phyloP scores from a whole-genome alignment of 139 green algal species.

The Penium margaritaceum region DNA sequence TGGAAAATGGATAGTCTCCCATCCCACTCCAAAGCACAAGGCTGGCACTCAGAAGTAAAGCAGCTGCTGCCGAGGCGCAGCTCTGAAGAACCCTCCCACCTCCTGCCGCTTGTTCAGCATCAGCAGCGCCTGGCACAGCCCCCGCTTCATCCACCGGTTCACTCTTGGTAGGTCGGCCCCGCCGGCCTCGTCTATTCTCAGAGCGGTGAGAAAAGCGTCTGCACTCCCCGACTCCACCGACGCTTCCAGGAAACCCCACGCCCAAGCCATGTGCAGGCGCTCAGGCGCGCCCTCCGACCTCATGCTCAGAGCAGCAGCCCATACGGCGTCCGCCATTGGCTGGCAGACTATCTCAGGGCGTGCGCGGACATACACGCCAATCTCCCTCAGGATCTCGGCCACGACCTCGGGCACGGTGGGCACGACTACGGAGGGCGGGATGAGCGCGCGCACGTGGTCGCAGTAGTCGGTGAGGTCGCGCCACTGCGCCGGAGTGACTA shows the following conservation, averaged over 20 bases:
- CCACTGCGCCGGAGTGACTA: slow-evolving; percentile 31
- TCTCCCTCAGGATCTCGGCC: neutral
- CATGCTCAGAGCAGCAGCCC: slow-evolving; percentile 31
- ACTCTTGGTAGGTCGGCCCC: slow-evolving; percentile 3
- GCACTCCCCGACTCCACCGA: slow-evolving; percentile 10
- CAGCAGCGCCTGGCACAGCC: slow-evolving; percentile 25
- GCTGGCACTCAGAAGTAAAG: neutral
- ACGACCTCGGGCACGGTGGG: neutral
- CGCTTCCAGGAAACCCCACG: slow-evolving; percentile 20
- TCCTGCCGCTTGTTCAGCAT: slow-evolving; percentile 34
- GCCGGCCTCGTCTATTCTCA: neutral
- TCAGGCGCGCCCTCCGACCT: neutral
- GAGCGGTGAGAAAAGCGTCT: slow-evolving; percentile 20
- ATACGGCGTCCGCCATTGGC: slow-evolving; percentile 22
- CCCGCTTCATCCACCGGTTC: slow-evolving; percentile 36
- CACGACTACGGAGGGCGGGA: slow-evolving; percentile 8
- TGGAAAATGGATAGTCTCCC: too few relatives aligned
- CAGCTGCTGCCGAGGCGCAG: slow-evolving; percentile 3
- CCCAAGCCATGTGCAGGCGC: slow-evolving; percentile 34
- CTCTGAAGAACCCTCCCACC: slow-evolving; percentile 26
- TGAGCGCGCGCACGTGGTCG: slow-evolving; percentile 8
- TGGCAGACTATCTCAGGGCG: slow-evolving; percentile 9
- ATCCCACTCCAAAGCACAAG: too few relatives aligned
- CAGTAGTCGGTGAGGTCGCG: slow-evolving; percentile 8
- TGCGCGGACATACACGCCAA: slow-evolving; percentile 20